Percentiles rank a stretch among this genome's conserved stretches.
phyloP scores from a whole-genome alignment of 169 alveolate genomes.

The Eimeria mitis region DNA sequence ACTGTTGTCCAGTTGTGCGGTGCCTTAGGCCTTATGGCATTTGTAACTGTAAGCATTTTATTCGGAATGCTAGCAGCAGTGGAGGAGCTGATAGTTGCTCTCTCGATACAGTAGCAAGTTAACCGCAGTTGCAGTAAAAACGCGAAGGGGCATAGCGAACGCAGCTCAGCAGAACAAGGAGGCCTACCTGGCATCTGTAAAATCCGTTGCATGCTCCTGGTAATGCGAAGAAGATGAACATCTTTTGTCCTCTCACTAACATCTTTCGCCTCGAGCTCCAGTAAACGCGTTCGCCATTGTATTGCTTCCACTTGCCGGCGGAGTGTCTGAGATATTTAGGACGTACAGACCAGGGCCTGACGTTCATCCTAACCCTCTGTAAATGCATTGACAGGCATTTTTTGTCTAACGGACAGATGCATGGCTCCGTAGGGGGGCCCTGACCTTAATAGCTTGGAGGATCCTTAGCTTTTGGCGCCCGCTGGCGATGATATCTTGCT shows the following conservation, averaged over 20 bases:
- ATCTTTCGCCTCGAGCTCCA: constrained; percentile 83
- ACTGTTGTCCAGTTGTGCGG: not conserved
- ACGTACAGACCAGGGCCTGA: not conserved
- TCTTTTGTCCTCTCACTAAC: constrained; percentile 86
- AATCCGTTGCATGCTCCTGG: constrained; percentile 82
- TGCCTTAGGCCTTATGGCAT: not conserved
- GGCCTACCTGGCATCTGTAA: constrained; percentile 56
- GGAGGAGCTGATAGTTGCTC: not conserved
- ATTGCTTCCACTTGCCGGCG: constrained; percentile 53
- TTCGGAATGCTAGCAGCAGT: not conserved
- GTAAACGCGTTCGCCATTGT: constrained; percentile 85
- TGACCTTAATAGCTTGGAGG: constrained; percentile 86
- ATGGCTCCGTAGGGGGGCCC: not conserved
- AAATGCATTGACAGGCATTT: not conserved
- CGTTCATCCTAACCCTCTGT: not conserved
- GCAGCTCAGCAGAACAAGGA: not conserved
- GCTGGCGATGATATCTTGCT: constrained; percentile 88
- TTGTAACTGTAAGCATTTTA: not conserved
- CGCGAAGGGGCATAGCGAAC: not conserved
- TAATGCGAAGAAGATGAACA: constrained; percentile 86
- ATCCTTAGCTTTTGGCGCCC: constrained; percentile 90
- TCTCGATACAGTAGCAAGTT: not conserved
- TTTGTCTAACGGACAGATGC: not conserved
- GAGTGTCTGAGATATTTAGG: not conserved
- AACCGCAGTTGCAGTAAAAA: not conserved